A percentile compares a stretch with the other conserved stretches of the same genome.
Conservation (phyloP, 805 yeast genomes). For the Cyberlindnera veronae region DNA sequence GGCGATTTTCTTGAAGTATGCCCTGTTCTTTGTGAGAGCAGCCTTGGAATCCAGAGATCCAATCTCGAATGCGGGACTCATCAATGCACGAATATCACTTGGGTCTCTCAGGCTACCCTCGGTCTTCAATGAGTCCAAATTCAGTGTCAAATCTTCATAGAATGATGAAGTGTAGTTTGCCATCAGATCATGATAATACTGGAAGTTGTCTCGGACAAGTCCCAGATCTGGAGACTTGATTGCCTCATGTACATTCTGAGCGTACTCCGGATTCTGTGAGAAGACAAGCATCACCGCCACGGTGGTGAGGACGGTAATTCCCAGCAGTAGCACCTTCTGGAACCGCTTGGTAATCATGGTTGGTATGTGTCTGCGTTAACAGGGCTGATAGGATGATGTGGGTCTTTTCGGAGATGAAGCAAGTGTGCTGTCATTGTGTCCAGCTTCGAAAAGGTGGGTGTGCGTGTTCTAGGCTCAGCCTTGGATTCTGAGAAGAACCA, state of each 20-base stretch:
- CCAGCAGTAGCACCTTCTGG: conserved; percentile 11
- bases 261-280: conserved; percentile 13
- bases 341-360: conserved; percentile 15
- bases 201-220: conserved; percentile 11
- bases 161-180: conserved; percentile 21
- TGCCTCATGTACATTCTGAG: conserved; percentile 10
- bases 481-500: too few species aligned
- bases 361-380: not conserved
- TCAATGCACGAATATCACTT: conserved; percentile 11
- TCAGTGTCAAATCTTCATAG: conserved; percentile 11
- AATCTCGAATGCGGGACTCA: conserved; percentile 22
- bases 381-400: too few species aligned
- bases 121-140: conserved; percentile 1
- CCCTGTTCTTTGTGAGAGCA: conserved; percentile 15
- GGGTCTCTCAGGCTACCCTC: not conserved
- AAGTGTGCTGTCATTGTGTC: too few species aligned
- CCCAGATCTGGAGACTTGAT: conserved; percentile 5
- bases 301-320: not conserved
- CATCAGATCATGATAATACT: conserved; percentile 21
- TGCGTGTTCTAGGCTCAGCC: too few species aligned
- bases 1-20: conserved; percentile 7
- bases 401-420: too few species aligned
- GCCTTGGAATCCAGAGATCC: conserved; percentile 10
- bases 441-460: too few species aligned
- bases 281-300: conserved; percentile 2